Evolutionary conservation across 768 basidiomycete genomes (phyloP).

Genomic region (Symmetrospora coprosmae): DNA sequence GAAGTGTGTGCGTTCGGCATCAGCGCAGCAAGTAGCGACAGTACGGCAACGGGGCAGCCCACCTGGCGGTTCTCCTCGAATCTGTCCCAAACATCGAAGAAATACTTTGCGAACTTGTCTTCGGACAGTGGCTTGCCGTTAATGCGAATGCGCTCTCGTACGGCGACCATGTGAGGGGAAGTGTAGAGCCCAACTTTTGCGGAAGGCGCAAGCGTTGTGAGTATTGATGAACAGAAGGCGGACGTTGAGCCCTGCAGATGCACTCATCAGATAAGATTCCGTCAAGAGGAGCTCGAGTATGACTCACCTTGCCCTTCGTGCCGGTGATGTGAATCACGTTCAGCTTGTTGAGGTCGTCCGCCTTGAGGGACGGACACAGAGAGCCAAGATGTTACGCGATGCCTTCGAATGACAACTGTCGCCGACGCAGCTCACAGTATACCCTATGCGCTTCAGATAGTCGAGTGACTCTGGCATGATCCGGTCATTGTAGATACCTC

Average conservation of each 20-base stretch:
- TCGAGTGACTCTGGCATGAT: conserved; percentile 82
- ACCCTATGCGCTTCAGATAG: conserved; percentile 72
- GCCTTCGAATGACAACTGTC: background rate
- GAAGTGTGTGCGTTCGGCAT: too few species aligned
- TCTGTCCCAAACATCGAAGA: conserved; percentile 90
- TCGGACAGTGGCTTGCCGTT: conserved; percentile 82
- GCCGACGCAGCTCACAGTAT: conserved; percentile 47
- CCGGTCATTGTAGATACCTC: conserved; percentile 47
- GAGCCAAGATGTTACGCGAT: too few species aligned
- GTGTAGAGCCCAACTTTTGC: conserved; percentile 88
- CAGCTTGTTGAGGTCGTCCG: conserved; percentile 9
- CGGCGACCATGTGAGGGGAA: conserved; percentile 88
- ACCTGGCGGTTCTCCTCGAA: conserved; percentile 54
- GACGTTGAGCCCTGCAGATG: conserved; percentile 55
- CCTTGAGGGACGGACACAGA: background rate
- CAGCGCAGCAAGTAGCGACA: background rate
- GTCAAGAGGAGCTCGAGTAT: background rate
- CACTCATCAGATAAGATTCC: too few species aligned
- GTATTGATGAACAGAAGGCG: conserved; percentile 75
- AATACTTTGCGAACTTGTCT: conserved; percentile 71
- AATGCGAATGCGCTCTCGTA: conserved; percentile 85
- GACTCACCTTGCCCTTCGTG: conserved; percentile 19
- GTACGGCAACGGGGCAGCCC: conserved; percentile 26
- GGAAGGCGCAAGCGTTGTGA: conserved; percentile 56
- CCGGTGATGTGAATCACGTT: conserved; percentile 25